Base-by-base conservation (phyloP, 2,329 filamentous ascomycete species). In the Hypoxylon sp. region DNA sequence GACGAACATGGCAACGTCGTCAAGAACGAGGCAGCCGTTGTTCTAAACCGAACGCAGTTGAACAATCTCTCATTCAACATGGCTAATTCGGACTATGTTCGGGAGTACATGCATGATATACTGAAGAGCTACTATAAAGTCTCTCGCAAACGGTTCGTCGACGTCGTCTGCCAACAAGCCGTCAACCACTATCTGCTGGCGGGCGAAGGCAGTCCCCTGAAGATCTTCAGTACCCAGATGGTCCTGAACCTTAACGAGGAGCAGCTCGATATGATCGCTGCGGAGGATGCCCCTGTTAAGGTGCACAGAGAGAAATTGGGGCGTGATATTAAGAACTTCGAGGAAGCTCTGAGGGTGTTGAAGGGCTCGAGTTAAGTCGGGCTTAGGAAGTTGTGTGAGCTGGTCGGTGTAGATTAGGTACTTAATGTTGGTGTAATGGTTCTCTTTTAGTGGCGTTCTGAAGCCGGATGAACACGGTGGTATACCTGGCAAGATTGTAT, bases 81-180 rank as follows among this genome's bases (percentile, higher is more conserved):
- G 61, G 60, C 67, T 0, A 75, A 78, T 13, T 75, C 77, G 0
- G 73, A 83, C 3, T 77, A 83, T 44, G 77, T 78, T 0, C 71
- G 82, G 3, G 80, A 86, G 35, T 83, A 89, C 9, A 84, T 92
- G 3, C 87, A 91, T 61, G 86, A 92, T 65, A 85, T 87, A 1
- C 80, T 92, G 0, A 76, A 82, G 29, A 82, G 85, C 1, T 92
- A 90, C 76, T 92, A 92, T 79, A 83, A 87, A 26, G 85, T 91
- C 1, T 83, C 88, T 0, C 82, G 81, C 11, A 86, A 87, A 73
- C 84, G 89, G 0, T 91, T 93, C 63, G 84, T 91, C 1, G 90
- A 93, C 71, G 85, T 82, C 2, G 77, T 93, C 1, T 88, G 83
- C 73, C 84, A 85, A 67, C 90, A 92, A 69, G 87, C 84, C 0